Conservation (phyloP, 1,284 basidiomycete species). For the Xerocomus minutiporus region DNA sequence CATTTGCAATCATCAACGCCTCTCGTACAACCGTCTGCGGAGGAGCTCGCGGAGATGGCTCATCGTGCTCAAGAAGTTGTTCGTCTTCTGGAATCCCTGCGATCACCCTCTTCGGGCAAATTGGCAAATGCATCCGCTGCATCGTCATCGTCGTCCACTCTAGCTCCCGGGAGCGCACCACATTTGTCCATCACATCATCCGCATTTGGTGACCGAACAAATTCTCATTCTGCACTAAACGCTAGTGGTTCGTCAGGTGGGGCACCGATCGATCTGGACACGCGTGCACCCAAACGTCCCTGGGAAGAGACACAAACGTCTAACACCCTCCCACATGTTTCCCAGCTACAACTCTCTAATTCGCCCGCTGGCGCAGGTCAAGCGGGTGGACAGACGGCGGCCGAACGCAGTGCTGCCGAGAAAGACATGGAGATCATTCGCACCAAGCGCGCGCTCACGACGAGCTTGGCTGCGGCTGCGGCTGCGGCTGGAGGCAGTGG, state of each 20-base stretch:
- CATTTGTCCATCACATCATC: conserved; percentile 20
- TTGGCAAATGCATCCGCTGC: conserved; percentile 6
- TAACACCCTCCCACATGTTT: conserved; percentile 22
- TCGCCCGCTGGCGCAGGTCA: conserved; percentile 10
- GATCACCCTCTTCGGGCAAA: conserved; percentile 32
- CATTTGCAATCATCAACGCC: conserved; percentile 43
- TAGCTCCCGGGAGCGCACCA: conserved; percentile 10
- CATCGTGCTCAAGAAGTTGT: conserved; percentile 59
- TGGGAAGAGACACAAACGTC: conserved; percentile 57
- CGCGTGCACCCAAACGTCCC: conserved; percentile 64
- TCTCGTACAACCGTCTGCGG: conserved; percentile 46
- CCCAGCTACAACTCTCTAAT: conserved; percentile 26
- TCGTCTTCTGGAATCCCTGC: conserved; percentile 59
- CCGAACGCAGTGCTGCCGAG: conserved; percentile 57
- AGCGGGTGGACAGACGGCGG: conserved; percentile 20
- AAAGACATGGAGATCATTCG: conserved; percentile 79
- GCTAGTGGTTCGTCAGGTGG: conserved; percentile 20
- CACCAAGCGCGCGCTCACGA: conserved; percentile 66
- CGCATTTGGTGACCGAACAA: conserved; percentile 21
- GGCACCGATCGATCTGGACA: conserved; percentile 22
- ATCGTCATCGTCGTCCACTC: conserved; percentile 11
- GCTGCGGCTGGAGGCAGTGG: conserved; percentile 33
- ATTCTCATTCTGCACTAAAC: conserved; percentile 16
- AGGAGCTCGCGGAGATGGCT: conserved; percentile 65
- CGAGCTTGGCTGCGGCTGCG: conserved; percentile 39